Base-by-base conservation (phyloP, 345 rosid species). In the Barbarea vulgaris region DNA sequence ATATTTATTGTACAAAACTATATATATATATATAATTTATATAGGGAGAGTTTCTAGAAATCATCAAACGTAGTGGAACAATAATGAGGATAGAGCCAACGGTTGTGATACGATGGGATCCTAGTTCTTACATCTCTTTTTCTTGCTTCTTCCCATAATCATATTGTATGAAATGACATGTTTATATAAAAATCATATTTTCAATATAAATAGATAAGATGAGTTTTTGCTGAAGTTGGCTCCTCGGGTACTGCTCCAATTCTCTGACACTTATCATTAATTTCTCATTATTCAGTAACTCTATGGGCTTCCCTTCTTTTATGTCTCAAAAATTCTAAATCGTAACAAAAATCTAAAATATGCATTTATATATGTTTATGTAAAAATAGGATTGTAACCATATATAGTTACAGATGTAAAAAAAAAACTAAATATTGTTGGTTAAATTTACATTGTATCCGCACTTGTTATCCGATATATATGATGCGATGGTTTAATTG, bases 261-360 rank as follows among this genome's bases (percentile, higher is more conserved):
- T 77, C 70, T 61, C 75, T 76, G 76, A 77, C 80, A 77, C 33
- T 17, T 67, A 70, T 60, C 64, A 61, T 70, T 44, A 44, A 44
- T n/a, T 62, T 70, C 30, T 46, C 33, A 70, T 63, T 62, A 69
- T 54, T 69, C 70, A 64, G 39, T 61, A 41, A 24, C 44, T 58
- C 27, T 50, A 72, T 78, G 81, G 81, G 81, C 77, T 76, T 66
- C 72, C 80, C 37, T 71, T 31, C 67, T 64, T 56, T 39, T 8
- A 10, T 64, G 75, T 63, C 76, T 47, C n/a, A 42, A 60, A 24
- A n/a, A 31, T 51, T 75, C 34, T 14, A 63, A 62, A 53, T 42
- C 31, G 17, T 18, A 61, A 61, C 37, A 52, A 1, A 33, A 30
- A 31, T n/a, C 19, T 24, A 24, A 19, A 52, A 17, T 57, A 31